Evolutionary conservation across 768 basidiomycete genomes (phyloP).

Genomic region (Exsudoporus frostii): DNA sequence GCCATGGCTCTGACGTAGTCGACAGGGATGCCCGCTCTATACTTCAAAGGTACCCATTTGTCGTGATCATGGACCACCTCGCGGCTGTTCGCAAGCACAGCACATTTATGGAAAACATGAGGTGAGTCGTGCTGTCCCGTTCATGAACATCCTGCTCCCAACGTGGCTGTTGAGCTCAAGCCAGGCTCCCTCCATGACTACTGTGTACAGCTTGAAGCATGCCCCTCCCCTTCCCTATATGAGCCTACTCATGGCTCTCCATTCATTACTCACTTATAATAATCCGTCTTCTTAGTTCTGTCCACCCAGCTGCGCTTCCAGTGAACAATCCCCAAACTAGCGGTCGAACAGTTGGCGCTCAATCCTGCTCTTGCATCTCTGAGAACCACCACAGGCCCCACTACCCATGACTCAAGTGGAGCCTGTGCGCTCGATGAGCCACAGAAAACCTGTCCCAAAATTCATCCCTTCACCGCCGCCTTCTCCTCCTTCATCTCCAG

Average conservation of each 20-base stretch:
- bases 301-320: slow-evolving; percentile 25
- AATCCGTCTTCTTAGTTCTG: slow-evolving; percentile 28
- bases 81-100: slow-evolving; percentile 32
- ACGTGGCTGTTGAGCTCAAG: slow-evolving; percentile 37
- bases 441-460: slow-evolving; percentile 67
- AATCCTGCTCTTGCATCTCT: slow-evolving; percentile 4
- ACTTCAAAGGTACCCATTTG: slow-evolving; percentile 26
- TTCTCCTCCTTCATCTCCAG: slow-evolving; percentile 33
- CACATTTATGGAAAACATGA: slow-evolving; percentile 37
- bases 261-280: slow-evolving; percentile 31
- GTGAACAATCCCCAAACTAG: slow-evolving; percentile 12
- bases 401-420: slow-evolving; percentile 29
- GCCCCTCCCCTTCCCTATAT: slow-evolving; percentile 29
- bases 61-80: slow-evolving; percentile 33
- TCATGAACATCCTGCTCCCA: slow-evolving; percentile 31
- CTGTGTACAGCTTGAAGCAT: slow-evolving; percentile 32
- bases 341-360: slow-evolving; percentile 9
- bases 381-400: slow-evolving; percentile 5
- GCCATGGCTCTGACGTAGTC: slow-evolving; percentile 28
- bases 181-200: slow-evolving; percentile 31
- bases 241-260: slow-evolving; percentile 22
- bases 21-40: slow-evolving; percentile 20
- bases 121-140: slow-evolving; percentile 33
- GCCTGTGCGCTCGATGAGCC: slow-evolving; percentile 46
- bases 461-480: slow-evolving; percentile 65